Conservation (phyloP, 805 yeast genomes). For the Metschnikowia santaceciliae region DNA sequence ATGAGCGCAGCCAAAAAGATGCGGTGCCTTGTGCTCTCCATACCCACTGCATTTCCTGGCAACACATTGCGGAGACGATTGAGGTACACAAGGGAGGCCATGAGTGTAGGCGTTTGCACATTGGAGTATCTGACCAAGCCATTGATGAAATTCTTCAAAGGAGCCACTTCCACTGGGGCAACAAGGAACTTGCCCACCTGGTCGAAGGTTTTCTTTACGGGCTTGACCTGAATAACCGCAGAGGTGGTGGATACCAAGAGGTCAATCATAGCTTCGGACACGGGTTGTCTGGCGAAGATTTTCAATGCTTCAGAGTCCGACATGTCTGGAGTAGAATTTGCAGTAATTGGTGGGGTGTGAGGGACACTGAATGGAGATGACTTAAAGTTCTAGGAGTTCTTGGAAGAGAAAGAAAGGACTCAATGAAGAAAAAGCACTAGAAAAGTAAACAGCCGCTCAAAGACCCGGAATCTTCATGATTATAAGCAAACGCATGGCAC, state of each 20-base stretch:
- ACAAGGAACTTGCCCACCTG: slow-evolving; percentile 18
- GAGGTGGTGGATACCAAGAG: slow-evolving; percentile 56
- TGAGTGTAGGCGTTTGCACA: slow-evolving; percentile 91
- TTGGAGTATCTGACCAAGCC: slow-evolving; percentile 80
- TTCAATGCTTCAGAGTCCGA: slow-evolving; percentile 45
- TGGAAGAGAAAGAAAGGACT: not conserved
- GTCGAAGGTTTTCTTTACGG: slow-evolving; percentile 14
- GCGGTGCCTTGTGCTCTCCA: slow-evolving; percentile 89
- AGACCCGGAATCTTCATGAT: not conserved
- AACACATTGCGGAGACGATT: slow-evolving; percentile 70
- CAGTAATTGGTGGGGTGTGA: not conserved
- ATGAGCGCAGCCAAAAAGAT: slow-evolving; percentile 86
- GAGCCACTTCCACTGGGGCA: slow-evolving; percentile 22
- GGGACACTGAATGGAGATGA: not conserved
- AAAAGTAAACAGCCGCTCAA: not conserved
- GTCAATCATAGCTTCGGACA: slow-evolving; percentile 53
- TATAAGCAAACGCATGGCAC: not conserved
- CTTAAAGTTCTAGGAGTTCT: not conserved
- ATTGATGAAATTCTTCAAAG: slow-evolving; percentile 62
- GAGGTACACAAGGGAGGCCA: slow-evolving; percentile 86
- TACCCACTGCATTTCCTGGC: slow-evolving; percentile 87
- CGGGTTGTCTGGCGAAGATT: slow-evolving; percentile 53
- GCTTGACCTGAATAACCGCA: slow-evolving; percentile 49
- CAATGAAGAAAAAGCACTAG: not conserved
- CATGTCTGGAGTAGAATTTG: slow-evolving; percentile 13